Evolutionary conservation across 345 rosid genomes (phyloP).

Genomic region (Cardiospermum halicacabum): DNA sequence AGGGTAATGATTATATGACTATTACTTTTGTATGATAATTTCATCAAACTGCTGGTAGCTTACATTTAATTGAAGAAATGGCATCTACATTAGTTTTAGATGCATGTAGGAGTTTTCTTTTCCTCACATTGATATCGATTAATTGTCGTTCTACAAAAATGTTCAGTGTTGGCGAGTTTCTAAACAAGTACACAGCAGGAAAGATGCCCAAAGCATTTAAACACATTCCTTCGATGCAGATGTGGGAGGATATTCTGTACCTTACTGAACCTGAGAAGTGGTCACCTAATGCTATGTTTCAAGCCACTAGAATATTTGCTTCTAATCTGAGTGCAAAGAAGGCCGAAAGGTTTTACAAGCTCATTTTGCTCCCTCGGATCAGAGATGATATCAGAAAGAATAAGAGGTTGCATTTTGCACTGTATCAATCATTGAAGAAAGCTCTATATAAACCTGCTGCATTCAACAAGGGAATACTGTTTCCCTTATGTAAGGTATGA

Average conservation of each 20-base stretch:
- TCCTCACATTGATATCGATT: not conserved
- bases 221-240: constrained; percentile 61
- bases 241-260: constrained; percentile 85
- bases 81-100: not conserved
- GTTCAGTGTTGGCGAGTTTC: constrained; percentile 71
- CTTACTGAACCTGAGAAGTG: constrained; percentile 92
- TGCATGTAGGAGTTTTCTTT: not conserved
- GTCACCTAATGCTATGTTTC: constrained; percentile 92
- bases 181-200: constrained; percentile 75
- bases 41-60: not conserved
- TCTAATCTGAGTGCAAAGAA: constrained; percentile 65
- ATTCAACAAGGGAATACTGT: constrained; percentile 83
- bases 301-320: constrained; percentile 83
- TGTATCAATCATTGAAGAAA: constrained; percentile 78
- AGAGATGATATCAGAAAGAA: constrained; percentile 87
- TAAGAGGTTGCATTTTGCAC: constrained; percentile 74
- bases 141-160: not conserved
- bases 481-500: constrained; percentile 83
- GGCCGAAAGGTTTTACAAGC: constrained; percentile 69
- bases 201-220: constrained; percentile 87
- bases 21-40: not conserved
- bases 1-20: constrained; percentile 44
- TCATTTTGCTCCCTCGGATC: constrained; percentile 84
- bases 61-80: not conserved
- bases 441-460: constrained; percentile 86